Percentiles rank a stretch among this genome's conserved stretches.
Evolutionary conservation across 2,329 filamentous ascomycete species (phyloP).

Genomic region (Epichloe gansuensis): DNA sequence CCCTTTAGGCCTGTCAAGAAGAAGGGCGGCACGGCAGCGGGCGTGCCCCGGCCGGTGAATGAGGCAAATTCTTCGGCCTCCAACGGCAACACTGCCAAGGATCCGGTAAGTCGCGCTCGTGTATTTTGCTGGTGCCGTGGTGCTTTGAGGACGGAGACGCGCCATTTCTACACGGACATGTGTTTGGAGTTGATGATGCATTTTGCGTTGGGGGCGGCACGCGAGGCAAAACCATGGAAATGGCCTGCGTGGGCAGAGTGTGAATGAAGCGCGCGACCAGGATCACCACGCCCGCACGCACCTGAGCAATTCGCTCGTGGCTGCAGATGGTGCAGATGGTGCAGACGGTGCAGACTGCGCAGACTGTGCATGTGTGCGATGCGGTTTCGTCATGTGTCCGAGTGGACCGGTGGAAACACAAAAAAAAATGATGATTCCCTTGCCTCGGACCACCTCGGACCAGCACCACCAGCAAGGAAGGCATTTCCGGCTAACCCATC

Average conservation of each 20-base stretch:
- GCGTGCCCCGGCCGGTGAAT: slow-evolving; percentile 52
- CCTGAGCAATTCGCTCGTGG: slow-evolving; percentile 2
- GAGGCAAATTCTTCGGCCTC: slow-evolving; percentile 48
- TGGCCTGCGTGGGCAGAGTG: not conserved
- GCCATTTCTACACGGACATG: not conserved
- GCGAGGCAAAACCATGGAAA: too few species aligned
- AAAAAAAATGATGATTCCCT: not conserved
- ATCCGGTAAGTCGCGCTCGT: slow-evolving; percentile 35
- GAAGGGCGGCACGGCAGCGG: slow-evolving; percentile 55
- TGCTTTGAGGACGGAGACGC: not conserved
- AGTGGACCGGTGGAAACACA: not conserved
- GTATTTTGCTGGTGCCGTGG: not conserved
- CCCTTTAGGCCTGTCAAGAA: slow-evolving; percentile 57
- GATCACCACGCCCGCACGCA: not conserved
- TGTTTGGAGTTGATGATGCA: not conserved
- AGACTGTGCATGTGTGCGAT: not conserved
- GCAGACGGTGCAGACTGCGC: not conserved
- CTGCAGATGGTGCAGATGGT: not conserved
- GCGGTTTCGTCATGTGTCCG: slow-evolving; percentile 1
- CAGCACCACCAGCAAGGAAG: not conserved
- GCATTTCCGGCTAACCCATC: slow-evolving; percentile 19
- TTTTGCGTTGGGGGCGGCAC: not conserved
- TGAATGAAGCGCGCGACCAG: not conserved
- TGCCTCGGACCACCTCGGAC: not conserved
- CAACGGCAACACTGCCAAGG: slow-evolving; percentile 39